Percentiles rank a stretch among this genome's conserved stretches.
Conservation (phyloP, 257 asterid genomes). For the Ajuga chamaepitys region DNA sequence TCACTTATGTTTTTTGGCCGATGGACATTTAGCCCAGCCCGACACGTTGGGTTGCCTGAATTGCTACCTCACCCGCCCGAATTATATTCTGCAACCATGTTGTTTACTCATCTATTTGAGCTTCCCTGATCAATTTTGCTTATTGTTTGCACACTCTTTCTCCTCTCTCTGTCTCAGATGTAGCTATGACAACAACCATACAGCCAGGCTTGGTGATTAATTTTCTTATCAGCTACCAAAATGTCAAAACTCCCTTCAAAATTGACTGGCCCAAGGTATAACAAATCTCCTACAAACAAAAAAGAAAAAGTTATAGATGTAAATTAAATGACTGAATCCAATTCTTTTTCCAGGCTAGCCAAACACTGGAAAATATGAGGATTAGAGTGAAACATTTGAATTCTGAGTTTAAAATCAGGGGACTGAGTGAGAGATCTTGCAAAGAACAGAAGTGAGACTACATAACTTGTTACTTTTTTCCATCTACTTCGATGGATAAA, state of each 20-base stretch:
- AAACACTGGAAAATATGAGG: conserved; percentile 35
- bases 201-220: conserved; percentile 40
- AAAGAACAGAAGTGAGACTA: conserved; percentile 43
- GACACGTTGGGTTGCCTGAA: too few species aligned
- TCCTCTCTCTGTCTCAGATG: conserved; percentile 32
- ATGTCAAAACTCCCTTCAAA: conserved; percentile 33
- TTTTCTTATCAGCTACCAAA: conserved; percentile 37
- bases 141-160: background rate
- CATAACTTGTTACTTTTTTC: too few species aligned
- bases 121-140: background rate
- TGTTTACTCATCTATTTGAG: background rate
- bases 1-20: too few species aligned
- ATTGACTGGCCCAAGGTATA: conserved; percentile 44
- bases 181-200: conserved; percentile 32
- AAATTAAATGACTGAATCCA: background rate
- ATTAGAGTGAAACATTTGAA: conserved; percentile 31
- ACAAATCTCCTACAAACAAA: background rate
- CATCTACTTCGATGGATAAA: background rate
- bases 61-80: too few species aligned
- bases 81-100: too few species aligned
- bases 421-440: conserved; percentile 39
- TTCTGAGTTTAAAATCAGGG: conserved; percentile 35
- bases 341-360: conserved; percentile 27
- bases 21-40: too few species aligned
- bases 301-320: too few species aligned